These are phyloP conservation scores for Rhinocladiella similis DNA, from an alignment of 2,329 filamentous ascomycete genomes.

Conservation along the genomic window DNA sequence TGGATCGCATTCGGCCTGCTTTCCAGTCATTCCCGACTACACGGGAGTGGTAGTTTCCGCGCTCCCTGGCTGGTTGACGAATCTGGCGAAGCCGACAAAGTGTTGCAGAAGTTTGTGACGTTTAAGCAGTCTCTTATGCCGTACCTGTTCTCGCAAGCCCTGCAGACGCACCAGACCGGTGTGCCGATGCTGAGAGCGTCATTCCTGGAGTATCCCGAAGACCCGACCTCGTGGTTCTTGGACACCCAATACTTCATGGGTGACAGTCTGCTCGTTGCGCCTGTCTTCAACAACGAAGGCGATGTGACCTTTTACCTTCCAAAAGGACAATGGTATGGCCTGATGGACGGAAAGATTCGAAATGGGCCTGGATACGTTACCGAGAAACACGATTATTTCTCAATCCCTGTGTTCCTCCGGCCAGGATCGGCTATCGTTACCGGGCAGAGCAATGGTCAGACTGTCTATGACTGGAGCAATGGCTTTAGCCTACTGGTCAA, in stretches of 20 bases:
- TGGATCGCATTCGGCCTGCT: constrained; percentile 76
- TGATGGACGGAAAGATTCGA: constrained; percentile 52
- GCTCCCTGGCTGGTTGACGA: constrained; percentile 70
- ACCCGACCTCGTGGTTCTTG: constrained; percentile 66
- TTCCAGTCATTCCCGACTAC: constrained; percentile 68
- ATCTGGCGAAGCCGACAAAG: constrained; percentile 54
- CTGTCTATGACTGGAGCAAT: constrained; percentile 65
- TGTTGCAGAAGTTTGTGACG: constrained; percentile 55
- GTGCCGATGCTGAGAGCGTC: constrained; percentile 65
- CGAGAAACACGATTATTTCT: constrained; percentile 60
- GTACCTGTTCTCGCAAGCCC: constrained; percentile 56
- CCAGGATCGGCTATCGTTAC: constrained; percentile 44
- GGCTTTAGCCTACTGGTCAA: constrained; percentile 45
- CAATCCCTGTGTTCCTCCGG: constrained; percentile 59
- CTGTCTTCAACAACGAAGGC: constrained; percentile 63
- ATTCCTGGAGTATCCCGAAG: constrained; percentile 69
- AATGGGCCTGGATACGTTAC: constrained; percentile 28
- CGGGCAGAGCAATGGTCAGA: background rate
- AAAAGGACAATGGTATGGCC: constrained; percentile 29
- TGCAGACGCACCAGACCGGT: constrained; percentile 53
- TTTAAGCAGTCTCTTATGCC: constrained; percentile 60
- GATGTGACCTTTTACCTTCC: constrained; percentile 66
- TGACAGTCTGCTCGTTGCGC: constrained; percentile 61
- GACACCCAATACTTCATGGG: constrained; percentile 77
- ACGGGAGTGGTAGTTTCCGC: constrained; percentile 69